Conservation (phyloP, 148 eudicot species). For the Heliamphora exappendiculata region DNA sequence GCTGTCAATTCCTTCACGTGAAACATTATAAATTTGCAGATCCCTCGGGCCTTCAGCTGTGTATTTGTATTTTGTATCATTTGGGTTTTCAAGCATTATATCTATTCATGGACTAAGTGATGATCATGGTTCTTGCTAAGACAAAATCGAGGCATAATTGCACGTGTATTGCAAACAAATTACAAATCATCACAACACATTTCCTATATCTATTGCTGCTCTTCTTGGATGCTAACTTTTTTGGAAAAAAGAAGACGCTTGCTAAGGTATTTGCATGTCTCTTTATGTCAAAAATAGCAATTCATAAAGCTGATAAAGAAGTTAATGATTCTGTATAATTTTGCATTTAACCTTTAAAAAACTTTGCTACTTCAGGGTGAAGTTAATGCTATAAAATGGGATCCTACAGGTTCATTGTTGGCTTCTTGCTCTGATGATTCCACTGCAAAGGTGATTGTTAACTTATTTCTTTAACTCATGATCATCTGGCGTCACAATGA, state of each 20-base stretch:
- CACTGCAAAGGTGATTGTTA: constrained; percentile 52
- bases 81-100: not conserved
- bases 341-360: not conserved
- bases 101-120: not conserved
- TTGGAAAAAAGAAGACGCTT: not conserved
- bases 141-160: not conserved
- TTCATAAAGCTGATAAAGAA: not conserved
- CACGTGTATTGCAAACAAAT: not conserved
- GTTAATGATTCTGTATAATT: not conserved
- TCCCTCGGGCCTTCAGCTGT: not conserved
- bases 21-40: not conserved
- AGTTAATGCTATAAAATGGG: constrained; percentile 80
- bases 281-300: not conserved
- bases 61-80: not conserved
- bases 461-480: not conserved
- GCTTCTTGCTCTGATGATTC: constrained; percentile 77
- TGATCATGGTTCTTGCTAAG: not conserved
- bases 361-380: constrained; percentile 48
- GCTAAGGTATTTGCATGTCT: not conserved
- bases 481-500: not conserved
- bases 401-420: constrained; percentile 63
- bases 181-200: not conserved
- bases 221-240: not conserved
- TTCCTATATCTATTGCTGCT: not conserved
- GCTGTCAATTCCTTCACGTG: not conserved